These are phyloP conservation scores for Aureobasidium uvarum DNA, from an alignment of 2,329 filamentous ascomycete species.

Conservation along the genomic window DNA sequence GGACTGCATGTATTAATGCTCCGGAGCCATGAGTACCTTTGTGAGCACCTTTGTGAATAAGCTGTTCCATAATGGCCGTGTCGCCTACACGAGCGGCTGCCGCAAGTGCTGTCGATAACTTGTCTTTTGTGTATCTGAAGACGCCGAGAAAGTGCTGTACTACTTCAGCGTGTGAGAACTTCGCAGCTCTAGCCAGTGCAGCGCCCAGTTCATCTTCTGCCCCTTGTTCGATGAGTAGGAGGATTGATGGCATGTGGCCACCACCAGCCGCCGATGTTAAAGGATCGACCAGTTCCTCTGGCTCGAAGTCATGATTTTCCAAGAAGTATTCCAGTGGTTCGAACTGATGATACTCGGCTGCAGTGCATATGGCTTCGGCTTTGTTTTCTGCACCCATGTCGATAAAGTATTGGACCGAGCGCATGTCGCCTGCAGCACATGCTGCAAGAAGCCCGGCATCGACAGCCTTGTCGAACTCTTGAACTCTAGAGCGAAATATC, in stretches of 20 bases:
- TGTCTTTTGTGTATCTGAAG: constrained; percentile 14
- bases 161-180: background rate
- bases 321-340: constrained; percentile 18
- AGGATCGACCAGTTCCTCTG: constrained; percentile 3
- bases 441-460: constrained; percentile 13
- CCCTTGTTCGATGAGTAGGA: constrained; percentile 7
- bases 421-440: constrained; percentile 21
- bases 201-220: constrained; percentile 15
- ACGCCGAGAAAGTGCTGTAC: background rate
- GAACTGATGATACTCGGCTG: constrained; percentile 20
- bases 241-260: constrained; percentile 7
- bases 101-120: constrained; percentile 1
- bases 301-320: constrained; percentile 7
- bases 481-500: constrained; percentile 9
- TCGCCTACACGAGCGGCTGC: constrained; percentile 12
- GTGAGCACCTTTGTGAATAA: background rate
- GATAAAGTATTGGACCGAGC: constrained; percentile 11
- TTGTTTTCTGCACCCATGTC: constrained; percentile 14
- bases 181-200: constrained; percentile 19
- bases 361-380: constrained; percentile 10
- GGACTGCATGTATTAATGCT: background rate
- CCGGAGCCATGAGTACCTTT: constrained; percentile 3
- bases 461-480: constrained; percentile 14
- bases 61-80: background rate
- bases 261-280: constrained; percentile 5